Base-by-base conservation (phyloP, 495 filamentous ascomycete genomes). In the Xanthoparmelia taractica region DNA sequence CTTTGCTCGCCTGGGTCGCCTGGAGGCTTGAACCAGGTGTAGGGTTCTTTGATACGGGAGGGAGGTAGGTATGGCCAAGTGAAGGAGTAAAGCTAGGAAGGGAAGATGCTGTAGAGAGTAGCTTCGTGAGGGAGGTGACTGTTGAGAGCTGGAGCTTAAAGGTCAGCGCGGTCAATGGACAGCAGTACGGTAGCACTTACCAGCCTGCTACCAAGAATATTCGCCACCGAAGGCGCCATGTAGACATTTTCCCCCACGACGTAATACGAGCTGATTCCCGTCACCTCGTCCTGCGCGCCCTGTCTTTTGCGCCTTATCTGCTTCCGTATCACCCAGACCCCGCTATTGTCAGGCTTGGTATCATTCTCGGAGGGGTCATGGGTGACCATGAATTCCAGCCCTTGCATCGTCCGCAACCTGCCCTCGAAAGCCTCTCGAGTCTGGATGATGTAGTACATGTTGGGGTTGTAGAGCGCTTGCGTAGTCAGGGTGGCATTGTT, bases 271-370 rank as follows among this genome's bases (percentile, higher is more conserved):
- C 82, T 81, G 25, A 91, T 78, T 17, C 95, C 81, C 7, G 75
- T 82, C 18, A 96, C 78, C 68, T 91, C 85, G 65, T 87, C 84
- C 61, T 89, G 86, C 48, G 81, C 60, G 63, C 81, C 66, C 71
- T 76, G 65, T 71, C 78, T 63, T 78, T 83, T 84, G 56, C 83
- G 80, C 55, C 92, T 80, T 27, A 81, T 84, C 74, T 97, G 94
- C 78, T 96, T 96, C 68, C 91, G 86, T 62, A 98, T 90, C 2
- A 96, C 88, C 91, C 91, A 98, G 27, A 96, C 82, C 27, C 91
- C 90, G 23, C 80, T 84, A 7, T 77, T 72, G 47, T 80, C 75
- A 43, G 73, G 72, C 20, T 80, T 79, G 4, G 80, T 84, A 7
- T 83, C 86, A 41, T 82, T 82, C 18, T 79, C 77, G 0, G 85